Conservation (phyloP, 2,329 filamentous ascomycete genomes). For the Calcarisporium arbuscula region DNA sequence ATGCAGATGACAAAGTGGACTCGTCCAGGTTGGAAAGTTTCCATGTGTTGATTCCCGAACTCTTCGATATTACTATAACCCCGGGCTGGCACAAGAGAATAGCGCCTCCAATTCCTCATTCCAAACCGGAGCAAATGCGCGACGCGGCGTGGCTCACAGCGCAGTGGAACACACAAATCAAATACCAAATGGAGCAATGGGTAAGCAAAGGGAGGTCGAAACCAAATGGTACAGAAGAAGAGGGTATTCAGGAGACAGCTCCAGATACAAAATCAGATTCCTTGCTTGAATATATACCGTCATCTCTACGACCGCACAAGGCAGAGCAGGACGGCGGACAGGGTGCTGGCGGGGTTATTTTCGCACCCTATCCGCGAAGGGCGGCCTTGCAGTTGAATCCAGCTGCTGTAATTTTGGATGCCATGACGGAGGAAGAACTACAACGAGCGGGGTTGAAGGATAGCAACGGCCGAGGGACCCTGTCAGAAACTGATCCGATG, state of each 20-base stretch:
- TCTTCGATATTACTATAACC: conserved; percentile 47
- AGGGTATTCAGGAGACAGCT: conserved; percentile 11
- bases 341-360: conserved; percentile 17
- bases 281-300: conserved; percentile 13
- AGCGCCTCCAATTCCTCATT: conserved; percentile 36
- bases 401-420: conserved; percentile 32
- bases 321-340: conserved; percentile 5
- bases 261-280: conserved; percentile 5
- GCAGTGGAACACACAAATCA: conserved; percentile 42
- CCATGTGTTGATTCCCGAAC: conserved; percentile 42
- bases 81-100: conserved; percentile 47
- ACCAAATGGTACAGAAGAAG: conserved; percentile 30
- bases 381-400: conserved; percentile 37
- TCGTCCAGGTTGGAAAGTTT: conserved; percentile 34
- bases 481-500: conserved; percentile 21
- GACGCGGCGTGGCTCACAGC: conserved; percentile 45
- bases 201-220: conserved; percentile 29
- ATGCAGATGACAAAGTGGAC: conserved; percentile 16
- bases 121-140: conserved; percentile 44
- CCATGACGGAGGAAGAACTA: conserved; percentile 43
- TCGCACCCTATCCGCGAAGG: conserved; percentile 29
- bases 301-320: conserved; percentile 8
- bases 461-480: conserved; percentile 34
- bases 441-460: conserved; percentile 35
- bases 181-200: conserved; percentile 38